Percentiles rank a stretch among this genome's conserved stretches.
Evolutionary conservation across 83 land plant species (phyloP).

Genomic region (Larix sibirica): DNA sequence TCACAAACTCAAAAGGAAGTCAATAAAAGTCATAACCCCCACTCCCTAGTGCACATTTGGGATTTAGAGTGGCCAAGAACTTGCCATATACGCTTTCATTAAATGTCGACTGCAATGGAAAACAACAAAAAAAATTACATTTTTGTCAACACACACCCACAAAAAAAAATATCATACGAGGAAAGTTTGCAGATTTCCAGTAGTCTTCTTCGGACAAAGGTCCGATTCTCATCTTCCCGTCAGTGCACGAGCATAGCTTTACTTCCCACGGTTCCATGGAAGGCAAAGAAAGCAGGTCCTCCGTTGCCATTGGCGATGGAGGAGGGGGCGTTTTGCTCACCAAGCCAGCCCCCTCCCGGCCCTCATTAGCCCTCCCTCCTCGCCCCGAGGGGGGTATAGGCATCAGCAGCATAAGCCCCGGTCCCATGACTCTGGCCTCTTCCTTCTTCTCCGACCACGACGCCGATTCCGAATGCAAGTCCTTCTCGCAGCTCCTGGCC

Average conservation of each 20-base stretch:
- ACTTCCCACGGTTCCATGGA: slow-evolving; percentile 8
- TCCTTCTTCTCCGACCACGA: slow-evolving; percentile 61
- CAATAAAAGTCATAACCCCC: too few relatives aligned
- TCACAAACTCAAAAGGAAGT: too few relatives aligned
- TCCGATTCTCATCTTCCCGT: background rate
- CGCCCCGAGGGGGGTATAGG: slow-evolving; percentile 18
- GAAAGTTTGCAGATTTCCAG: background rate
- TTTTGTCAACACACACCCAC: too few relatives aligned
- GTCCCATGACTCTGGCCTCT: slow-evolving; percentile 75
- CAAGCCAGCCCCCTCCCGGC: slow-evolving; percentile 25
- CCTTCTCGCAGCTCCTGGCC: slow-evolving; percentile 85
- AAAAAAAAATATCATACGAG: too few relatives aligned
- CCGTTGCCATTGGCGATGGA: slow-evolving; percentile 1
- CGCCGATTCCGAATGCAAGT: slow-evolving; percentile 49
- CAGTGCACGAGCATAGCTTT: background rate
- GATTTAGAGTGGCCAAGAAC: too few relatives aligned
- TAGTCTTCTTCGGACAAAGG: slow-evolving; percentile 6
- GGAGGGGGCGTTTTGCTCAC: slow-evolving; percentile 2
- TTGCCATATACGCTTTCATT: too few relatives aligned
- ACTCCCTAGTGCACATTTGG: too few relatives aligned
- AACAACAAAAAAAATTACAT: too few relatives aligned
- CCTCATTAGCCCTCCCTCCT: slow-evolving; percentile 51
- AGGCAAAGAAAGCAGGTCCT: slow-evolving; percentile 11
- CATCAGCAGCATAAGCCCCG: slow-evolving; percentile 47
- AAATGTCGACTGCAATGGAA: too few relatives aligned